Evolutionary conservation across 495 filamentous ascomycete genomes (phyloP).

Genomic region (Cairneyella variabilis): DNA sequence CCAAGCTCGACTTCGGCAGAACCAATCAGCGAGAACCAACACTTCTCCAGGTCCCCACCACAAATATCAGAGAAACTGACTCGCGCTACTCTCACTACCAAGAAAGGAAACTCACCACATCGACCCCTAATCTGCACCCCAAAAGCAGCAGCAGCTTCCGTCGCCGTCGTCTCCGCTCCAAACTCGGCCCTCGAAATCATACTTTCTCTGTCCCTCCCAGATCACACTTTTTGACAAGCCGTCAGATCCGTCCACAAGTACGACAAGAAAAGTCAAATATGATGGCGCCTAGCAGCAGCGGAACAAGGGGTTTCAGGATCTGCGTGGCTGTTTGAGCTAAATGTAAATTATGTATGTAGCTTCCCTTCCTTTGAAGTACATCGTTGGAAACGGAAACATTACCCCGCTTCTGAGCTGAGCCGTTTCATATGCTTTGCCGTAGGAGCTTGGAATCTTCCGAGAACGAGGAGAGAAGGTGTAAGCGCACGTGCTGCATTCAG

Average conservation of each 20-base stretch:
- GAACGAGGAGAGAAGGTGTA: too few relatives aligned
- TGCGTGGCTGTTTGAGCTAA: background rate
- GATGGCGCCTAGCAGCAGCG: too few relatives aligned
- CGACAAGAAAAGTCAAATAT: background rate
- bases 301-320: too few relatives aligned
- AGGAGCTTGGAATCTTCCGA: too few relatives aligned
- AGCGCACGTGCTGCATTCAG: too few relatives aligned
- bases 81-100: too few relatives aligned
- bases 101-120: conserved; percentile 33
- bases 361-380: background rate
- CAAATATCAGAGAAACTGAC: too few relatives aligned
- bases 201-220: background rate
- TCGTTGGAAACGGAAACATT: background rate
- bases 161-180: conserved; percentile 31
- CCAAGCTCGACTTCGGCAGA: too few relatives aligned
- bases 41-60: too few relatives aligned
- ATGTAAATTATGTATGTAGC: background rate
- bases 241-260: background rate
- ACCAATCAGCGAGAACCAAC: too few relatives aligned
- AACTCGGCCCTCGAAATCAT: conserved; percentile 2
- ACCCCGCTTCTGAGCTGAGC: conserved; percentile 4
- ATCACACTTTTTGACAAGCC: background rate
- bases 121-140: conserved; percentile 33
- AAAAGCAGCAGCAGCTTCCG: conserved; percentile 40
- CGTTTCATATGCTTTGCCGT: too few relatives aligned